A percentile compares a stretch with the other conserved stretches of the same genome.
Evolutionary conservation across 768 basidiomycete genomes (phyloP).

Genomic region (Pleurotus platypus): DNA sequence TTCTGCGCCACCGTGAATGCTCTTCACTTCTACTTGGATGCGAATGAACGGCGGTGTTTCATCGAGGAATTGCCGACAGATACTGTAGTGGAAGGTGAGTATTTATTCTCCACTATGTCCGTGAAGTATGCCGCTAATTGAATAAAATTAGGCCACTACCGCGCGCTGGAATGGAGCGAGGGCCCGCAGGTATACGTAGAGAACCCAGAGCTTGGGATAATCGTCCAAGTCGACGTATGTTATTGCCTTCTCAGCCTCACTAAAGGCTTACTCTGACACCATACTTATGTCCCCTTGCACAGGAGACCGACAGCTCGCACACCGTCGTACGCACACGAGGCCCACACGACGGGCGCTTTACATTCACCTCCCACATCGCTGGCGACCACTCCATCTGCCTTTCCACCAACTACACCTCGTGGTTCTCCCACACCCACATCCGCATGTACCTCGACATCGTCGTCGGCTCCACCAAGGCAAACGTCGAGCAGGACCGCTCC

Average conservation of each 20-base stretch:
- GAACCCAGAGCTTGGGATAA: slow-evolving; percentile 79
- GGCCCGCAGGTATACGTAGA: slow-evolving; percentile 58
- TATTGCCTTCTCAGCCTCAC: not conserved
- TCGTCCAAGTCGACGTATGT: slow-evolving; percentile 87
- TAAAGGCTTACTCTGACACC: not conserved
- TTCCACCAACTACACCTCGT: slow-evolving; percentile 87
- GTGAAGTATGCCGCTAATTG: not conserved
- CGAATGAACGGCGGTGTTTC: slow-evolving; percentile 92
- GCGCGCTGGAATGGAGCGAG: slow-evolving; percentile 89
- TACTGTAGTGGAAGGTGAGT: slow-evolving; percentile 89
- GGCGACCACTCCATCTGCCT: slow-evolving; percentile 98
- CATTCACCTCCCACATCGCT: slow-evolving; percentile 95
- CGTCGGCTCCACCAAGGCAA: slow-evolving; percentile 83
- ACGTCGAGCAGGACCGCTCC: slow-evolving; percentile 81
- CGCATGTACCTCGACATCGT: slow-evolving; percentile 93
- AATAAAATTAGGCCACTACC: slow-evolving; percentile 77
- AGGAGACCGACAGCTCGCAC: slow-evolving; percentile 88
- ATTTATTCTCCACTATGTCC: not conserved
- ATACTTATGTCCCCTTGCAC: slow-evolving; percentile 8
- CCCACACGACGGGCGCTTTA: slow-evolving; percentile 87
- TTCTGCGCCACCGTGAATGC: slow-evolving; percentile 53
- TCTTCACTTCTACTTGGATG: slow-evolving; percentile 96
- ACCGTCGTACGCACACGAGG: slow-evolving; percentile 87
- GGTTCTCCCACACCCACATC: slow-evolving; percentile 85
- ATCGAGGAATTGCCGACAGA: slow-evolving; percentile 93